Evolutionary conservation across 805 yeast genomes (phyloP).

Genomic region (Myxozyma geophila): DNA sequence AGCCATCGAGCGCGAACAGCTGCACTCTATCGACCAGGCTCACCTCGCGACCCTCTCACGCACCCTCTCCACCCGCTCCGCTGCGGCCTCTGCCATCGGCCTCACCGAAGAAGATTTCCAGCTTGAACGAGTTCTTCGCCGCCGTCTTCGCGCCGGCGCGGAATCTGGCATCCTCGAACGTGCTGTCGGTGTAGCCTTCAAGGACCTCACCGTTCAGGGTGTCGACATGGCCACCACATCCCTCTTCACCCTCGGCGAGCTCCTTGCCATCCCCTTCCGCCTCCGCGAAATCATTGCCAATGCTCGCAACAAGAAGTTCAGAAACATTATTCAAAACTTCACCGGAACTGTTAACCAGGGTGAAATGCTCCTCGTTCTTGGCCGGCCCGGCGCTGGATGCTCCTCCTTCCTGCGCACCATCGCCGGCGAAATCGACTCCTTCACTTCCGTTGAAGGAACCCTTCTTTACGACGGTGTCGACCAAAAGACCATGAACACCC

Average conservation of each 20-base stretch:
- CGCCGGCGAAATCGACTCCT: conserved; percentile 63
- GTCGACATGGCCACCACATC: conserved; percentile 54
- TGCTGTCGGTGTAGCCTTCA: conserved; percentile 47
- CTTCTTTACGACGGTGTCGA: conserved; percentile 65
- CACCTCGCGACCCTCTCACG: conserved; percentile 39
- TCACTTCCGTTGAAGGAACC: conserved; percentile 59
- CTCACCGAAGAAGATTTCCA: conserved; percentile 44
- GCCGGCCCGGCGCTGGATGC: conserved; percentile 81
- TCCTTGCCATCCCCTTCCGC: conserved; percentile 42
- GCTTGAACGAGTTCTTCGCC: conserved; percentile 42
- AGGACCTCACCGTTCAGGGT: conserved; percentile 51
- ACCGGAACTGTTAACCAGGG: conserved; percentile 65
- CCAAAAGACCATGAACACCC: conserved; percentile 62
- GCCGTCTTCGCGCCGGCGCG: conserved; percentile 33
- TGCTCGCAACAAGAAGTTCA: conserved; percentile 21
- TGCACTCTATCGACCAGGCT: conserved; percentile 23
- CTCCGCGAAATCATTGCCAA: conserved; percentile 36
- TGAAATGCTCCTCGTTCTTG: conserved; percentile 70
- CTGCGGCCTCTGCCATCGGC: conserved; percentile 37
- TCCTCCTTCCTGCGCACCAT: conserved; percentile 70
- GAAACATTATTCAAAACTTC: conserved; percentile 48
- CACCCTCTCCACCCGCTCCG: conserved; percentile 40
- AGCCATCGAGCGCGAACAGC: conserved; percentile 5
- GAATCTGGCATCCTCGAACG: conserved; percentile 47
- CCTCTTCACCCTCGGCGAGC: conserved; percentile 52